Conservation (phyloP, 148 eudicot genomes). For the Dysphania ambrosioides region DNA sequence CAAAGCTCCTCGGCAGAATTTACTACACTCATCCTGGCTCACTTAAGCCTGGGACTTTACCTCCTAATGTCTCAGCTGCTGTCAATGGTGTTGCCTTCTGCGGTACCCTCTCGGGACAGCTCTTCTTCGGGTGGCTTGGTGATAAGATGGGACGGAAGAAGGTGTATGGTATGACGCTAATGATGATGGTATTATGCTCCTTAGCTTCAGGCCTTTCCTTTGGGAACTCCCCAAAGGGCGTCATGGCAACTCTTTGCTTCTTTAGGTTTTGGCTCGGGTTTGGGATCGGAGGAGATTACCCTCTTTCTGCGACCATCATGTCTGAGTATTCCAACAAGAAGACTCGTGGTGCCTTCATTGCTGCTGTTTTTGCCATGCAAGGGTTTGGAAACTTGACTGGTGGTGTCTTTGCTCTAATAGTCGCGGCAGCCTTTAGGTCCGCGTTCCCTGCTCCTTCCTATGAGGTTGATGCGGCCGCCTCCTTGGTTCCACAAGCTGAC, state of each 20-base stretch:
- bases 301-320: slow-evolving; percentile 59
- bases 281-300: slow-evolving; percentile 67
- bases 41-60: slow-evolving; percentile 36
- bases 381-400: slow-evolving; percentile 57
- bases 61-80: slow-evolving; percentile 43
- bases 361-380: slow-evolving; percentile 74
- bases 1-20: slow-evolving; percentile 43
- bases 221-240: slow-evolving; percentile 25
- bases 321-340: slow-evolving; percentile 61
- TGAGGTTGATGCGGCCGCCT: slow-evolving; percentile 7
- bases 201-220: slow-evolving; percentile 51
- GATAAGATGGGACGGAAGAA: slow-evolving; percentile 47
- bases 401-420: slow-evolving; percentile 43
- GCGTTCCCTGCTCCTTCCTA: slow-evolving; percentile 39
- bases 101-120: slow-evolving; percentile 51
- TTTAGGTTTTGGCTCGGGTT: slow-evolving; percentile 62
- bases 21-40: slow-evolving; percentile 33
- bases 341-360: slow-evolving; percentile 58
- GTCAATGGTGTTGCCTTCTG: slow-evolving; percentile 53
- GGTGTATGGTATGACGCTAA: slow-evolving; percentile 48
- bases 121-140: slow-evolving; percentile 66
- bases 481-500: slow-evolving; percentile 48
- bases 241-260: slow-evolving; percentile 49
- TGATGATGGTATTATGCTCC: slow-evolving; percentile 47
- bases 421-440: slow-evolving; percentile 39